Evolutionary conservation across 78 protist genomes (phyloP), one percentile per base, ranked within the genome.

Genomic region (Monosiga brevicollis): DNA sequence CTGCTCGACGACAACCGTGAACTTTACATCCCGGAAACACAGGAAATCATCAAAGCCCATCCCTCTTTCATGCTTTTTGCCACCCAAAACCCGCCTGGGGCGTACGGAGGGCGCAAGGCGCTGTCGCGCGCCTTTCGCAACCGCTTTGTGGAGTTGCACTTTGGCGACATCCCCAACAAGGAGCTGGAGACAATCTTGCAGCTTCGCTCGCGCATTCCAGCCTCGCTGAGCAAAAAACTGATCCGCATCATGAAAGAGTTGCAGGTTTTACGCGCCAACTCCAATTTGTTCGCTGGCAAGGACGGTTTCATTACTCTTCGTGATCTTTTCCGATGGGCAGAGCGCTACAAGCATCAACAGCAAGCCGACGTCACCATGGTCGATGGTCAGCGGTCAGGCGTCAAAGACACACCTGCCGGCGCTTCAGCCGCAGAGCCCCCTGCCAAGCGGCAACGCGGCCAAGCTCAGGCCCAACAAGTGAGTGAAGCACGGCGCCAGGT

Each of bases 81-180:
- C 1, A 99, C 99, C 9, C 99, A 99, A 87, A 99, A 99, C 89
- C 99, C 99, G 3, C 93, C 99, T 1, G 99, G 99, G 1, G 76
- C 90, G 35, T 99, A 99, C 90, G 99, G 99, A 32, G 99, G 99
- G 25, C 88, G 99, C 10, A 99, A 98, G 87, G 86, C 42, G 20
- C 92, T 97, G 32, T 96, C 98, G 38, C 87, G 98, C 24, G 99
- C 99, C 29, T 95, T 96, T 82, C 88, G 98, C 62, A 95, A 95
- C 76, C 94, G 99, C 2, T 97, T 97, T 80, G 81, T 96, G n/a
- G 99, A 96, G 83, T 32, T 97, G n/a, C 98, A 91, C 78, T 89
- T 95, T 40, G 98, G 94, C 41, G 98, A 95, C 37, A 93, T 96
- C 38, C 98, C 99, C 10, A 86, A 82, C 35, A 79, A 36, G 9